These are phyloP conservation scores for Fusarium sororula DNA, from an alignment of 2,329 filamentous ascomycete species.

Conservation along the genomic window DNA sequence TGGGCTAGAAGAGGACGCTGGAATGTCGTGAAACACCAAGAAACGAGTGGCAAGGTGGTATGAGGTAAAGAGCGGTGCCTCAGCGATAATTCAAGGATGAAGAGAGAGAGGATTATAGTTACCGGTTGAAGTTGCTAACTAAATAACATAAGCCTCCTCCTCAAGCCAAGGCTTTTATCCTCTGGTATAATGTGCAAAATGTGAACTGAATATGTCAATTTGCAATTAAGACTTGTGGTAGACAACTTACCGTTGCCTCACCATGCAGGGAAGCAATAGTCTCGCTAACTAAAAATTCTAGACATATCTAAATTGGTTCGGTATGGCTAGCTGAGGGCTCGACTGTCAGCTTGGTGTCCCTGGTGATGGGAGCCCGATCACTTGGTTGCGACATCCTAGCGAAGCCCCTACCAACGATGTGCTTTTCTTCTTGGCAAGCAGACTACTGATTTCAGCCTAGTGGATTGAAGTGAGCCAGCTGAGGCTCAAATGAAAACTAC, in stretches of 20 bases:
- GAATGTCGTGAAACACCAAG: neutral
- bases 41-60: neutral
- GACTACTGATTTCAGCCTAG: neutral
- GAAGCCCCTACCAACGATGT: neutral
- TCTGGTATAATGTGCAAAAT: too few relatives aligned
- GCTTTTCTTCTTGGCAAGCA: neutral
- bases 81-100: neutral
- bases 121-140: neutral
- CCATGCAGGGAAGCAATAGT: neutral
- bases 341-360: accelerated
- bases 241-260: neutral
- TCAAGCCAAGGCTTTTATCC: neutral
- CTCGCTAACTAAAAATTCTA: neutral
- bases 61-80: neutral
- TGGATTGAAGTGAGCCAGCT: neutral
- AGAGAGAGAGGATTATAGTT: neutral
- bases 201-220: neutral
- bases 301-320: neutral
- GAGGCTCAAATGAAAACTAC: neutral
- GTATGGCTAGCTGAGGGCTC: neutral
- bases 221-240: neutral
- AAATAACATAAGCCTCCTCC: neutral
- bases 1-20: too few relatives aligned
- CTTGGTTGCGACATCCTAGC: neutral
- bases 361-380: too few relatives aligned